phyloP scores from a whole-genome alignment of 352 stramenopile species.

The Pythium coloratum region DNA sequence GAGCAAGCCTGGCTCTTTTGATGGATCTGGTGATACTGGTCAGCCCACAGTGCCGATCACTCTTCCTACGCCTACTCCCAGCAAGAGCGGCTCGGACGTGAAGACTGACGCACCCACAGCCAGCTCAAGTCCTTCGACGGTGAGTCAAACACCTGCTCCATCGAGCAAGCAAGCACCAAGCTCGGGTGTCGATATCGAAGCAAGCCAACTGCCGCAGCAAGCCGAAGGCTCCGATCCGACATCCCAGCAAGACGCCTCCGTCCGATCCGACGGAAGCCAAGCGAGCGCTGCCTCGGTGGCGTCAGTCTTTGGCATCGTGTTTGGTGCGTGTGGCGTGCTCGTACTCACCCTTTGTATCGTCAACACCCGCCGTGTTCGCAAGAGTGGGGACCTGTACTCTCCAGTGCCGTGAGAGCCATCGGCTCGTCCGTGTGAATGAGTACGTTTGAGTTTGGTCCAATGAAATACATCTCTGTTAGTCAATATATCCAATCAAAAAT shows the following conservation, averaged over 20 bases:
- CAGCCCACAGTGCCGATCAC: neutral
- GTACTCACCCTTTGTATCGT: constrained; percentile 24
- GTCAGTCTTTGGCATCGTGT: constrained; percentile 22
- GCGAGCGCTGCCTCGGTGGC: constrained; percentile 15
- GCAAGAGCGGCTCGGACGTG: neutral
- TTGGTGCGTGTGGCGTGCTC: constrained; percentile 22
- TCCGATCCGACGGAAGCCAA: neutral
- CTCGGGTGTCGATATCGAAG: constrained; percentile 10
- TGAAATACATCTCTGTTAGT: neutral
- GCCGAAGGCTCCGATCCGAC: constrained; percentile 3
- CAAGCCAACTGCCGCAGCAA: constrained; percentile 7
- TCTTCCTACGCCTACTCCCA: neutral
- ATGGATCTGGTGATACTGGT: neutral
- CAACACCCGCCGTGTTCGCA: constrained; percentile 18
- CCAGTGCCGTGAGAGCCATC: constrained; percentile 5
- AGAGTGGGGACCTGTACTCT: neutral
- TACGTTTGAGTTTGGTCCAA: neutral
- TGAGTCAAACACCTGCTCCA: neutral
- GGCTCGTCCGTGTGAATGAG: neutral
- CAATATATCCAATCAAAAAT: neutral
- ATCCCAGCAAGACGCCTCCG: neutral
- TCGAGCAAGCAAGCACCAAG: neutral
- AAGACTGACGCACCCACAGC: neutral
- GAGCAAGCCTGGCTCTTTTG: neutral
- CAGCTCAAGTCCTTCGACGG: neutral